A percentile compares a stretch with the other conserved stretches of the same genome.
phyloP scores from a whole-genome alignment of 2,329 filamentous ascomycete genomes.

The Aaosphaeria pasadenensis region DNA sequence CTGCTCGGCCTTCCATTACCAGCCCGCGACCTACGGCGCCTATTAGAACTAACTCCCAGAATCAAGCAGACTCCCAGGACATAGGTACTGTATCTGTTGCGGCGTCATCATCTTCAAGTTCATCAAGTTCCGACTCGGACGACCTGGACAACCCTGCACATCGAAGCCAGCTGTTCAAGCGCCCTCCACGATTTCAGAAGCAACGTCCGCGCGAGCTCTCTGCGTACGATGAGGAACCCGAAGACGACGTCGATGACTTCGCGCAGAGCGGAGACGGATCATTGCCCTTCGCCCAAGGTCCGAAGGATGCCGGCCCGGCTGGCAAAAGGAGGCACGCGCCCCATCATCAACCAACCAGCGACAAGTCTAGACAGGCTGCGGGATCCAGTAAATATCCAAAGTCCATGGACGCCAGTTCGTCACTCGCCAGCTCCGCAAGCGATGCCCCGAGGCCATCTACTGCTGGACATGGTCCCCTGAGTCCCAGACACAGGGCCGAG shows the following conservation, averaged over 20 bases:
- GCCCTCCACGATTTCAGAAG: constrained; percentile 36
- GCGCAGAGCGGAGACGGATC: constrained; percentile 47
- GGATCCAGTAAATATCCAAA: background rate
- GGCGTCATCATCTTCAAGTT: constrained; percentile 24
- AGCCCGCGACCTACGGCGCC: constrained; percentile 9
- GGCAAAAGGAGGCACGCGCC: background rate
- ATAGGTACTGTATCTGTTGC: background rate
- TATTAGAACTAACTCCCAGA: background rate
- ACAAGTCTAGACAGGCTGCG: background rate
- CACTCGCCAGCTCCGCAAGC: constrained; percentile 49
- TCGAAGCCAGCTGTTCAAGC: constrained; percentile 45
- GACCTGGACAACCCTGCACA: constrained; percentile 36
- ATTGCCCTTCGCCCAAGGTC: constrained; percentile 42
- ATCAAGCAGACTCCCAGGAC: background rate
- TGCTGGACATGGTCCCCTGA: constrained; percentile 28
- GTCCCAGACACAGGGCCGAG: constrained; percentile 58
- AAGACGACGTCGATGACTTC: constrained; percentile 47
- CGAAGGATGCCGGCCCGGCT: background rate
- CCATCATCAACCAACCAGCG: background rate
- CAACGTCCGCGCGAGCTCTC: constrained; percentile 27
- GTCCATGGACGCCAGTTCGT: constrained; percentile 42
- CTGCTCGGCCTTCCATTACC: constrained; percentile 16
- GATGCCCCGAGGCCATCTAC: constrained; percentile 18
- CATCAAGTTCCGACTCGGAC: constrained; percentile 31
- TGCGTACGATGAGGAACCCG: constrained; percentile 28